Conservation (phyloP, 768 basidiomycete species). For the Pleurotus cornucopiae region DNA sequence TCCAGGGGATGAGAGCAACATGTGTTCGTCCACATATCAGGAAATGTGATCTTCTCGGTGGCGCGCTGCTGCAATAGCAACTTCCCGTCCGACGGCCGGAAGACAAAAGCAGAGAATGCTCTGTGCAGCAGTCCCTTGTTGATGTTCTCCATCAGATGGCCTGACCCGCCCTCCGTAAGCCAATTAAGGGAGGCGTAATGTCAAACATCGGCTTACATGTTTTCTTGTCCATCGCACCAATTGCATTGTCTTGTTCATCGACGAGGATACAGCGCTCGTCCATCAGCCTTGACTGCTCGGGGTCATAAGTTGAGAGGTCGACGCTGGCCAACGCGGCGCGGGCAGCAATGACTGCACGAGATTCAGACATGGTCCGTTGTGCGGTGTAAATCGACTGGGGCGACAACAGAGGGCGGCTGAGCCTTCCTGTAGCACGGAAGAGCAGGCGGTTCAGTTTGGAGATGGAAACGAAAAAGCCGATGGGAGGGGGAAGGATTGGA, state of each 20-base stretch:
- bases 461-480: not conserved
- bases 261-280: slow-evolving; percentile 93
- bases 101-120: slow-evolving; percentile 97
- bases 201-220: slow-evolving; percentile 62
- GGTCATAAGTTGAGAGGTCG: slow-evolving; percentile 82
- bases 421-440: not conserved
- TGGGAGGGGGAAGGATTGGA: not conserved
- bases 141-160: slow-evolving; percentile 98
- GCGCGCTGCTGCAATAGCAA: slow-evolving; percentile 93
- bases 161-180: slow-evolving; percentile 31
- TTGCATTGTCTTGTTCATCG: slow-evolving; percentile 78
- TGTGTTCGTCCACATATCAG: slow-evolving; percentile 99
- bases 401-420: not conserved
- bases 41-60: slow-evolving; percentile 99
- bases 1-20: slow-evolving; percentile 97
- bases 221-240: slow-evolving; percentile 93
- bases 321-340: slow-evolving; percentile 64
- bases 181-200: not conserved
- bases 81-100: slow-evolving; percentile 90
- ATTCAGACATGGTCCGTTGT: slow-evolving; percentile 32
- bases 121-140: slow-evolving; percentile 91
- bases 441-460: slow-evolving; percentile 5
- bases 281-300: slow-evolving; percentile 93
- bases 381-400: not conserved
- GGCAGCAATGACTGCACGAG: slow-evolving; percentile 60